Evolutionary conservation across 768 basidiomycete genomes (phyloP).

Genomic region (Pleurotus salmoneostramineus): DNA sequence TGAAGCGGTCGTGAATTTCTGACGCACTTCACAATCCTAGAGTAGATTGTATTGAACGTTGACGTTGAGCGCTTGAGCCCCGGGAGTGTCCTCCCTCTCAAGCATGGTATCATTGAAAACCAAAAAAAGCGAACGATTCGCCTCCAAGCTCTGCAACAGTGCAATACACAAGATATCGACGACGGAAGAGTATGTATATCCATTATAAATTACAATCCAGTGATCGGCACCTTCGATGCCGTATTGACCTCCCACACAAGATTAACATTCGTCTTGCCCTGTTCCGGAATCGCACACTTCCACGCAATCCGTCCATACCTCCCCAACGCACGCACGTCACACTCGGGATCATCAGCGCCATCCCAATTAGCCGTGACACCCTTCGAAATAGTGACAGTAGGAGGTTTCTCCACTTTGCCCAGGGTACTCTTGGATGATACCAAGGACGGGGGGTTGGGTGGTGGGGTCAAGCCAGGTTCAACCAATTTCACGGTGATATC

Average conservation of each 20-base stretch:
- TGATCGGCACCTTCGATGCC: conserved; percentile 18
- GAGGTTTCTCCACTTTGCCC: not conserved
- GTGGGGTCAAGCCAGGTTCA: not conserved
- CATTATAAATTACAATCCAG: conserved; percentile 14
- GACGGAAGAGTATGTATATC: no score
- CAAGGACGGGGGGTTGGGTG: not conserved
- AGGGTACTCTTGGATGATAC: not conserved
- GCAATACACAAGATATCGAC: no score
- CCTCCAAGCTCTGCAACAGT: no score
- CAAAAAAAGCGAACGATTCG: no score
- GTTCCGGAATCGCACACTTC: conserved; percentile 25
- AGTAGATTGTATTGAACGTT: no score
- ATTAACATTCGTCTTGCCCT: conserved; percentile 23
- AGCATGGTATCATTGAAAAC: no score
- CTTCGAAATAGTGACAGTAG: conserved; percentile 16
- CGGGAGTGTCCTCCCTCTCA: no score
- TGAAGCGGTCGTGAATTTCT: no score
- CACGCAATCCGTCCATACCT: conserved; percentile 31
- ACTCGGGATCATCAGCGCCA: conserved; percentile 18
- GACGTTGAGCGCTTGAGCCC: no score
- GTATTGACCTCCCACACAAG: conserved; percentile 31
- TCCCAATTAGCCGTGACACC: conserved; percentile 29
- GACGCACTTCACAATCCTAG: no score
- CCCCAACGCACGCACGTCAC: conserved; percentile 21
- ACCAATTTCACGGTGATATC: not conserved